Base-by-base conservation (phyloP, 2,329 filamentous ascomycete species). In the Blastomyces gilchristii region DNA sequence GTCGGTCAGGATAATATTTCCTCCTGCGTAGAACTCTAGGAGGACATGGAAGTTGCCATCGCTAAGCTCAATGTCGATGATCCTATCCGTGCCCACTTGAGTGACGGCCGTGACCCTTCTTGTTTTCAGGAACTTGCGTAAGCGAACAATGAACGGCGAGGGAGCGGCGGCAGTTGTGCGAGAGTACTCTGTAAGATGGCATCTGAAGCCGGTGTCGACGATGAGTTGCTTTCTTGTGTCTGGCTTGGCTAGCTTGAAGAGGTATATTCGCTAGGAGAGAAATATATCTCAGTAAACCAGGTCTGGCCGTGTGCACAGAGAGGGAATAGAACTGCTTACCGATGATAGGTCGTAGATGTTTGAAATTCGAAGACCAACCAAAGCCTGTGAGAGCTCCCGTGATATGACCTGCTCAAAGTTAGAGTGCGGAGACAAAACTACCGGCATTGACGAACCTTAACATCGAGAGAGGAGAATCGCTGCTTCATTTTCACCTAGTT, bases 321-420 rank as follows among this genome's bases (percentile, higher is more conserved):
- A 22, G 34, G n/a, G 34, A 4, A 25, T 22, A 18, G 16, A 14
- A 11, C 34, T 47, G 61, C 78, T 43, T 77, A 84, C 82, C 67
- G 91, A 91, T 66, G 91, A 96, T 64, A 99, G 85, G 75, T 99
- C 94, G 79, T 99, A 97, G 74, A 97, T 87, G 73, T 99, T 99
- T 66, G 90, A 86, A 60, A 97, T 84, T 67, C 94, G 89, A 66
- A 97, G 82, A 64, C 85, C 85, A 64, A 88, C 85, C 62, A 99
- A 83, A 67, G 83, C 84, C 66, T 84, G 80, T 64, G 91, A 87
- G 66, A 99, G 88, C 83, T 99, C 94, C 74, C 96, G 90, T 63
- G 91, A 89, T 73, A 97, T 95, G 76, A 96, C 91, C 90, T 96
- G 71, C 22, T n/a, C 11, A 31, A 58, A 22, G 31, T 11, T 18